These are phyloP conservation scores for Corrigiola litoralis DNA, from an alignment of 179 eudicot species.

Conservation along the genomic window DNA sequence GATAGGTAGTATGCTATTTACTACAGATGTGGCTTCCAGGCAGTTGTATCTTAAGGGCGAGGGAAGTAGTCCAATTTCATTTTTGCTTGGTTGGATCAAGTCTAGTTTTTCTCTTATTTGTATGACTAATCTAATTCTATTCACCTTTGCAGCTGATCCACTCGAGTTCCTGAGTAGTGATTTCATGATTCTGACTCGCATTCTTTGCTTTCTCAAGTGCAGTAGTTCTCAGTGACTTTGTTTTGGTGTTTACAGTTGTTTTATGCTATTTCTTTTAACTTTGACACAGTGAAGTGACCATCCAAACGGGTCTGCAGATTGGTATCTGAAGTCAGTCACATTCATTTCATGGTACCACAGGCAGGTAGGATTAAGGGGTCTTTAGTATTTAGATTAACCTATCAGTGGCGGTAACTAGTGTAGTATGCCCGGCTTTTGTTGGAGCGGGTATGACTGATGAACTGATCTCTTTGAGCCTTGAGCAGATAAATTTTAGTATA, in stretches of 20 bases:
- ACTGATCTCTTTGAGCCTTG: too few relatives aligned
- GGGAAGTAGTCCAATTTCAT: conserved; percentile 23
- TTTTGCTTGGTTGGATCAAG: conserved; percentile 11
- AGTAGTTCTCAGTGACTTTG: conserved; percentile 1
- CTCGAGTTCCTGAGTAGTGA: conserved; percentile 22
- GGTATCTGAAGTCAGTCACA: neutral
- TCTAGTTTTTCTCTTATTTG: conserved; percentile 3
- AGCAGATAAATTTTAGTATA: too few relatives aligned
- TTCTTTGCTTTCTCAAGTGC: conserved; percentile 17
- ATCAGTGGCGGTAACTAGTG: neutral
- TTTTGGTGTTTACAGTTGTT: neutral
- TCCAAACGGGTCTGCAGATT: neutral
- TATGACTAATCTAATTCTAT: conserved; percentile 30
- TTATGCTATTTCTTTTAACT: conserved; percentile 5
- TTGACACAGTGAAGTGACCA: conserved; percentile 12
- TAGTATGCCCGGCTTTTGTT: neutral
- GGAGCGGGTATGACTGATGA: neutral
- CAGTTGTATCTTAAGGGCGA: conserved; percentile 21
- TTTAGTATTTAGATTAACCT: neutral
- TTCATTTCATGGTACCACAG: neutral
- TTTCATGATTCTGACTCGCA: conserved; percentile 17
- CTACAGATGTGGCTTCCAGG: conserved; percentile 35
- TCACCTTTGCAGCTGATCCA: conserved; percentile 30
- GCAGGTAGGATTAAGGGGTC: conserved; percentile 12
- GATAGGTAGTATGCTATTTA: conserved; percentile 24